Percentiles rank a stretch among this genome's conserved stretches.
Conservation (phyloP, 2,329 filamentous ascomycete genomes). For the Fusarium phyllophilum region DNA sequence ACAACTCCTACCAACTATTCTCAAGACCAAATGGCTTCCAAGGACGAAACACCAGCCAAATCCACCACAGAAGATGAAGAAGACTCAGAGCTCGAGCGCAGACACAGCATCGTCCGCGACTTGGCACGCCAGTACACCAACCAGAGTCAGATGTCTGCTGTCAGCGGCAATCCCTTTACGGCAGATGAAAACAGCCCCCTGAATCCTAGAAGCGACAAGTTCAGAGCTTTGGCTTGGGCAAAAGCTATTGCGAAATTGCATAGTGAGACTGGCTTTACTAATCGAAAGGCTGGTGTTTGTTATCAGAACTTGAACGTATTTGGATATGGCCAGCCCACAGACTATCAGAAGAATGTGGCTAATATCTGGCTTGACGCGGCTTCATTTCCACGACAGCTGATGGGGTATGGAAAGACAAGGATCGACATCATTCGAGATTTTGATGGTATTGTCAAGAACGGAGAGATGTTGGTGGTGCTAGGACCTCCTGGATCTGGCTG, state of each 20-base stretch:
- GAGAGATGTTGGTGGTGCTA: slow-evolving; percentile 78
- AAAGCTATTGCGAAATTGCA: slow-evolving; percentile 33
- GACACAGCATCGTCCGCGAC: slow-evolving; percentile 55
- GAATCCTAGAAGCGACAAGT: slow-evolving; percentile 52
- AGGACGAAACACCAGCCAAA: neutral
- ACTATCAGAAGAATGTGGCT: slow-evolving; percentile 73
- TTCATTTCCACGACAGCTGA: slow-evolving; percentile 56
- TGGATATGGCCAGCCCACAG: slow-evolving; percentile 73
- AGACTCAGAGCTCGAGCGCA: slow-evolving; percentile 49
- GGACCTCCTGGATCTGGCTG: slow-evolving; percentile 77
- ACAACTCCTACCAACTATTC: slow-evolving; percentile 2
- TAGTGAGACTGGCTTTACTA: slow-evolving; percentile 18
- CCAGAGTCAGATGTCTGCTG: slow-evolving; percentile 60
- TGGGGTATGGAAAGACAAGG: slow-evolving; percentile 63
- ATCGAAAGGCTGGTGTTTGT: slow-evolving; percentile 62
- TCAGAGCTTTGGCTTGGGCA: slow-evolving; percentile 36
- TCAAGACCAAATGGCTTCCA: neutral
- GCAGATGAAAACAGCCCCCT: slow-evolving; percentile 55
- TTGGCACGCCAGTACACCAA: slow-evolving; percentile 63
- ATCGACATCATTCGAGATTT: slow-evolving; percentile 74
- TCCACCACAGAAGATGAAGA: slow-evolving; percentile 47
- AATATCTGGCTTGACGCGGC: slow-evolving; percentile 65
- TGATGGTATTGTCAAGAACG: slow-evolving; percentile 72
- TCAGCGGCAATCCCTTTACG: slow-evolving; percentile 41
- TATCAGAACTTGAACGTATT: slow-evolving; percentile 73